phyloP scores from a whole-genome alignment of 495 filamentous ascomycete genomes.

The Neurospora intermedia region DNA sequence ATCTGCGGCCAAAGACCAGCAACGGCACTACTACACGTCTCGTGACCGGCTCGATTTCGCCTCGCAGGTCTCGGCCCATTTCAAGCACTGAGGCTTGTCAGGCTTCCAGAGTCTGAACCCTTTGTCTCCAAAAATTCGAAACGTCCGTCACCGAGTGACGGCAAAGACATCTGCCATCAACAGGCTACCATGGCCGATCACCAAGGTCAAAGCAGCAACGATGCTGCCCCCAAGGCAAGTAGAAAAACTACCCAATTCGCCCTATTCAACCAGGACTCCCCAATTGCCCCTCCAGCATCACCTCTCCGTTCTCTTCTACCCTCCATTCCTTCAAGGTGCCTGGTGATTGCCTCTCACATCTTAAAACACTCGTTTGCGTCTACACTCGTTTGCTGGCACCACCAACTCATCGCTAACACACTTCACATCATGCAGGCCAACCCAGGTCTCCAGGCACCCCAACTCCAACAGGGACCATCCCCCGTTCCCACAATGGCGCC shows the following conservation, averaged over 20 bases:
- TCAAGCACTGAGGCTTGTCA: neutral
- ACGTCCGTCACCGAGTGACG: neutral
- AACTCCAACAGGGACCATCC: slow-evolving; percentile 11
- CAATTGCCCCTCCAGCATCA: neutral
- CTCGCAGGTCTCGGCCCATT: neutral
- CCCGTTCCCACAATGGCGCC: slow-evolving; percentile 54
- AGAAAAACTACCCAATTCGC: slow-evolving; percentile 1
- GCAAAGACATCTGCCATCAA: slow-evolving; percentile 1
- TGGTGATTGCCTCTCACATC: neutral
- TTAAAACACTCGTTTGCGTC: neutral
- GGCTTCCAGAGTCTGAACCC: neutral
- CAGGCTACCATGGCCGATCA: slow-evolving; percentile 11
- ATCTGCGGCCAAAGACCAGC: neutral
- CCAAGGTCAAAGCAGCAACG: slow-evolving; percentile 19
- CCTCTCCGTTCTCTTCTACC: neutral
- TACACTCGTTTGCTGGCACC: neutral
- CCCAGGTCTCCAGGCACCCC: slow-evolving; percentile 19
- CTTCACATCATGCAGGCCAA: slow-evolving; percentile 19
- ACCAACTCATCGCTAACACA: slow-evolving; percentile 1
- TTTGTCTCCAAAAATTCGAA: neutral
- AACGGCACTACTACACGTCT: neutral
- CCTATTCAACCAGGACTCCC: neutral
- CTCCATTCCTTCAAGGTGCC: neutral
- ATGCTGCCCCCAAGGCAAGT: slow-evolving; percentile 15
- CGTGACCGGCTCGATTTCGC: neutral